These are phyloP conservation scores for Xenoacremonium recifei DNA, from an alignment of 2,329 filamentous ascomycete genomes.

Conservation along the genomic window DNA sequence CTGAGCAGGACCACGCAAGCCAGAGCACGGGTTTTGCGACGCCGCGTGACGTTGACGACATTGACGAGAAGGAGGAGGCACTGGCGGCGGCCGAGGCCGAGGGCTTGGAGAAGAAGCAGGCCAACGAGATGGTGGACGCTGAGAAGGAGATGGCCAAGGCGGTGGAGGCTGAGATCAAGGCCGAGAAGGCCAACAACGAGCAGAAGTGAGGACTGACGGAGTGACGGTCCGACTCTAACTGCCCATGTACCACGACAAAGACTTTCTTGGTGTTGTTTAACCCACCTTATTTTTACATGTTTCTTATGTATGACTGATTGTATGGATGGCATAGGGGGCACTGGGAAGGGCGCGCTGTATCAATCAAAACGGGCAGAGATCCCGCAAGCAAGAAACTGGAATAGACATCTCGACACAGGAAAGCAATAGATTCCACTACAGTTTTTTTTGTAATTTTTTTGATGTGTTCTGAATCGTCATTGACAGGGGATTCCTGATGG, in stretches of 20 bases:
- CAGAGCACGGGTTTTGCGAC: conserved; percentile 71
- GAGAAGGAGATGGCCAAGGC: conserved; percentile 46
- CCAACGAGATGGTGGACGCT: conserved; percentile 53
- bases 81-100: conserved; percentile 49
- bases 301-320: conserved; percentile 32
- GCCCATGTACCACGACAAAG: too few species aligned
- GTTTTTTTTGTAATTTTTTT: conserved; percentile 22
- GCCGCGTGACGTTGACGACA: conserved; percentile 84
- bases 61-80: conserved; percentile 89
- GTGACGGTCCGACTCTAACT: too few species aligned
- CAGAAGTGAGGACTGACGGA: conserved; percentile 33
- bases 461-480: too few species aligned
- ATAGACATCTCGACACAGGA: conserved; percentile 29
- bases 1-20: conserved; percentile 82
- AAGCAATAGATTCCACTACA: conserved; percentile 31
- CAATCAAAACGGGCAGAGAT: conserved; percentile 20
- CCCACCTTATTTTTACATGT: too few species aligned
- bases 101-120: conserved; percentile 47
- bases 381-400: conserved; percentile 15
- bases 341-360: conserved; percentile 21
- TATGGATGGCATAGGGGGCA: conserved; percentile 26
- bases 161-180: conserved; percentile 26
- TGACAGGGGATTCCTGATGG: too few species aligned
- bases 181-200: conserved; percentile 28
- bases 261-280: too few species aligned